A percentile compares a stretch with the other conserved stretches of the same genome.
phyloP scores from a whole-genome alignment of 306 rosid genomes.

The Sesbania bispinosa region DNA sequence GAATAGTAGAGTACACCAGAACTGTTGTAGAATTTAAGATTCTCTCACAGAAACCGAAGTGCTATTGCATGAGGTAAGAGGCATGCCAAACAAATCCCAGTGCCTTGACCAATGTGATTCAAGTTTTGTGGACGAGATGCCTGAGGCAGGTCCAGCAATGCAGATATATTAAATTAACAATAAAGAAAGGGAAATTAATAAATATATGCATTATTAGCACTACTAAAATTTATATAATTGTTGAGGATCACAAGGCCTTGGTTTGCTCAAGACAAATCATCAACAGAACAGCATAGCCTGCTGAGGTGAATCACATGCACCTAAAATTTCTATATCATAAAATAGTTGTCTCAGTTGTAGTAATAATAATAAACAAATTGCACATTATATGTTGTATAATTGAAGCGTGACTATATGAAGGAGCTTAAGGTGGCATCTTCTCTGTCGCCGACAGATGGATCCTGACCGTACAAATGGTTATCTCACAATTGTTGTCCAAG shows the following conservation, averaged over 20 bases:
- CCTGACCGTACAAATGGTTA: constrained; percentile 54
- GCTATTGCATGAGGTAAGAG: constrained; percentile 55
- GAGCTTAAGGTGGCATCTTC: constrained; percentile 35
- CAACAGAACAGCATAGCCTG: constrained; percentile 58
- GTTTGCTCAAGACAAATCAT: constrained; percentile 57
- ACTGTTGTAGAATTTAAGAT: constrained; percentile 51
- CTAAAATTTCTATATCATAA: constrained; percentile 37
- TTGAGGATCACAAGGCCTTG: constrained; percentile 63
- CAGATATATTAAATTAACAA: constrained; percentile 45
- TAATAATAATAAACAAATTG: not conserved
- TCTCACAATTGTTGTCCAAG: constrained; percentile 37
- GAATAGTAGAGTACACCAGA: constrained; percentile 18
- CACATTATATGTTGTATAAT: constrained; percentile 21
- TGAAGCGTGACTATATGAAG: constrained; percentile 33
- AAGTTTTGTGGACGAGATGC: constrained; percentile 92
- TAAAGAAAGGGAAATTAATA: constrained; percentile 18
- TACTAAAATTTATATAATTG: constrained; percentile 11
- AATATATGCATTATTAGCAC: constrained; percentile 25
- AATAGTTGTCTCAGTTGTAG: constrained; percentile 37
- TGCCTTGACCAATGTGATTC: constrained; percentile 73
- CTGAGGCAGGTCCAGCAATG: constrained; percentile 63
- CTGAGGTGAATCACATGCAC: constrained; percentile 79
- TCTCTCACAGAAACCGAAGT: constrained; percentile 64
- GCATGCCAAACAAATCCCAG: constrained; percentile 96
- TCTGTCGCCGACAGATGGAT: constrained; percentile 64